These are phyloP conservation scores for Babjeviella inositovora DNA, from an alignment of 805 yeast genomes.

Conservation along the genomic window DNA sequence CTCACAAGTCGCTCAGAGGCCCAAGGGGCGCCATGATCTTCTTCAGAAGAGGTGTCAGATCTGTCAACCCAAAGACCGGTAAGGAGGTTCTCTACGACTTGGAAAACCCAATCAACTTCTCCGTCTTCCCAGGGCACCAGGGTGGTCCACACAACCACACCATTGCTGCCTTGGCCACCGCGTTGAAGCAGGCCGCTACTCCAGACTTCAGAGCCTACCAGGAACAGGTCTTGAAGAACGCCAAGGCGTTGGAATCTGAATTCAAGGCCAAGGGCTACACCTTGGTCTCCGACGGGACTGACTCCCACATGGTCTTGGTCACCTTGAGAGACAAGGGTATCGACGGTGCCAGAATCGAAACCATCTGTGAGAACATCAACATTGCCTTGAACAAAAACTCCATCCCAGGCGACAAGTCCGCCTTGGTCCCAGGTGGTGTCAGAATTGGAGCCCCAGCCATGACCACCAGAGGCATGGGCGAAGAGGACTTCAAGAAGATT, in stretches of 20 bases:
- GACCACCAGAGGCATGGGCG: slow-evolving; percentile 94
- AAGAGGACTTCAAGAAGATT: slow-evolving; percentile 69
- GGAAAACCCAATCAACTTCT: slow-evolving; percentile 90
- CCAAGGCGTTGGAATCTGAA: slow-evolving; percentile 64
- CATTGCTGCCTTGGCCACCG: slow-evolving; percentile 92
- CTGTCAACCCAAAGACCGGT: slow-evolving; percentile 77
- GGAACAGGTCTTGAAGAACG: slow-evolving; percentile 74
- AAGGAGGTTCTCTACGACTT: slow-evolving; percentile 82
- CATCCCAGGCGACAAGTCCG: slow-evolving; percentile 94
- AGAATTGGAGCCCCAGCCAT: slow-evolving; percentile 98
- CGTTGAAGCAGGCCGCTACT: slow-evolving; percentile 82
- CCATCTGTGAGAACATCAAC: slow-evolving; percentile 86
- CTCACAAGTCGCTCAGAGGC: slow-evolving; percentile 97
- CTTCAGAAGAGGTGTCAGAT: slow-evolving; percentile 91
- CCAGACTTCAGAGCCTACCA: slow-evolving; percentile 91
- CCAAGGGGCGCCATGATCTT: slow-evolving; percentile 99
- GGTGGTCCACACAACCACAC: slow-evolving; percentile 99
- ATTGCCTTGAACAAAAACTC: slow-evolving; percentile 96
- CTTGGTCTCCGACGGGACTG: slow-evolving; percentile 90
- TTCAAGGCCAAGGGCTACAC: slow-evolving; percentile 62
- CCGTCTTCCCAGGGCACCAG: slow-evolving; percentile 99
- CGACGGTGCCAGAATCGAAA: slow-evolving; percentile 95
- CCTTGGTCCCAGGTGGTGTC: slow-evolving; percentile 92
- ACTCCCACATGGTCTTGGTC: slow-evolving; percentile 90
- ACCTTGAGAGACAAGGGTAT: slow-evolving; percentile 78